Evolutionary conservation across 2,329 filamentous ascomycete species (phyloP), one percentile per base, ranked within the genome.

Genomic region (Botrytis cinerea): DNA sequence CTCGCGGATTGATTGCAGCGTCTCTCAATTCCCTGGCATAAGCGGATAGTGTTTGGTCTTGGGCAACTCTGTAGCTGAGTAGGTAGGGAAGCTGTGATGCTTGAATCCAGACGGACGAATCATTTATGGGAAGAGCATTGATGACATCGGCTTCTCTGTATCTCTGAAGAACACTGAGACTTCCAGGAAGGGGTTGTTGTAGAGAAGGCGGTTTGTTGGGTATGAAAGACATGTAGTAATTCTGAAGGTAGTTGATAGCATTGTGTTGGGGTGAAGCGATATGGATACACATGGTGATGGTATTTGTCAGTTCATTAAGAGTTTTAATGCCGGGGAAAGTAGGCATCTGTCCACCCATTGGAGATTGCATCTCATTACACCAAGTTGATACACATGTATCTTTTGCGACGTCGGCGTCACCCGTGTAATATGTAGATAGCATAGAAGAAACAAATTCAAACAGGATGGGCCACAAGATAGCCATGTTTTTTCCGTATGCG

Each of bases 251-350:
- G 78, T 87, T 87, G 75, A 87, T 82, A 9, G 85, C 83, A 5
- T 82, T 86, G 78, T 87, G 85, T 75, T 85, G 84, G 0, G 86
- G 84, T 2, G 84, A 81, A 9, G 86, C 86, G 66, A 86, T 84
- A 78, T 87, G 85, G 74, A 87, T 86, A 79, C 84, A 85, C 85
- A 87, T 87, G 35, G 84, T 86, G 40, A 86, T 78, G 6, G 83
- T 84, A 75, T 87, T 84, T 57, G 82, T 78, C 0, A 87, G 80
- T 32, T 82, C 78, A 20, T 84, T 81, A 20, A 86, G 67, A 0
- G 84, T 84, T 43, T 77, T 79, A 74, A 86, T 82, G 2, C 75
- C 78, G 0, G 85, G 85, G 78, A 86, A 87, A 0, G 80, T 81
- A 54, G 80, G 78, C 75, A 86, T 82, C 64, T 80, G 80, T 9